Conservation (phyloP, 495 filamentous ascomycete species). For the Penicillium tannophilum region DNA sequence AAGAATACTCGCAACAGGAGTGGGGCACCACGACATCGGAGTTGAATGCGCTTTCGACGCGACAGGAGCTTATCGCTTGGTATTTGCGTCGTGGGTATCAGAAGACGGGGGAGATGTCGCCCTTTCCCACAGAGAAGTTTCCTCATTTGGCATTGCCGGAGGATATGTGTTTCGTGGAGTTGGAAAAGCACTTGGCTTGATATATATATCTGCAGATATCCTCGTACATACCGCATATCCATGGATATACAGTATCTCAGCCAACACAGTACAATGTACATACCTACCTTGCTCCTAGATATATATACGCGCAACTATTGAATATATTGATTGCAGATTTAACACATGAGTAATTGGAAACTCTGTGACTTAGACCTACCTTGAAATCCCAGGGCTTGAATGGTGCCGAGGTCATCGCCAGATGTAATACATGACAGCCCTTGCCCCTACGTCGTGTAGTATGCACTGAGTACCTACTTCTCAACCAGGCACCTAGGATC, state of each 20-base stretch:
- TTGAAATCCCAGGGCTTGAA: too few relatives aligned
- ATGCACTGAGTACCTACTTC: too few relatives aligned
- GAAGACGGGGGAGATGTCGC: slow-evolving; percentile 36
- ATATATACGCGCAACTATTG: too few relatives aligned
- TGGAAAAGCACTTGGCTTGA: slow-evolving; percentile 23
- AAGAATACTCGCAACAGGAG: slow-evolving; percentile 32
- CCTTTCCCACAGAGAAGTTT: slow-evolving; percentile 41
- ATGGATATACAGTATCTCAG: neutral
- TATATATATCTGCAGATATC: neutral
- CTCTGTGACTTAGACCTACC: too few relatives aligned
- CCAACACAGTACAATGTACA: too few relatives aligned
- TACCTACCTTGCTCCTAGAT: too few relatives aligned
- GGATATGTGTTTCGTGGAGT: slow-evolving; percentile 42
- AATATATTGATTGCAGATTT: too few relatives aligned
- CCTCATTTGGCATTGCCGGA: slow-evolving; percentile 32
- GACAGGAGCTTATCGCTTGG: slow-evolving; percentile 44
- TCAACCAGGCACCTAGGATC: too few relatives aligned
- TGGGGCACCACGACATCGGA: slow-evolving; percentile 35
- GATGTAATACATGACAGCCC: too few relatives aligned
- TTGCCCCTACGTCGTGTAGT: too few relatives aligned
- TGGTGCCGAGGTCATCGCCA: too few relatives aligned
- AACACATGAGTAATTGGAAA: too few relatives aligned
- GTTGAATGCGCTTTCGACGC: slow-evolving; percentile 43
- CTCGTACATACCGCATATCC: neutral
- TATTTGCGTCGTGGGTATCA: slow-evolving; percentile 46